Evolutionary conservation across 345 rosid genomes (phyloP).

Genomic region (Cochlearia excelsa): DNA sequence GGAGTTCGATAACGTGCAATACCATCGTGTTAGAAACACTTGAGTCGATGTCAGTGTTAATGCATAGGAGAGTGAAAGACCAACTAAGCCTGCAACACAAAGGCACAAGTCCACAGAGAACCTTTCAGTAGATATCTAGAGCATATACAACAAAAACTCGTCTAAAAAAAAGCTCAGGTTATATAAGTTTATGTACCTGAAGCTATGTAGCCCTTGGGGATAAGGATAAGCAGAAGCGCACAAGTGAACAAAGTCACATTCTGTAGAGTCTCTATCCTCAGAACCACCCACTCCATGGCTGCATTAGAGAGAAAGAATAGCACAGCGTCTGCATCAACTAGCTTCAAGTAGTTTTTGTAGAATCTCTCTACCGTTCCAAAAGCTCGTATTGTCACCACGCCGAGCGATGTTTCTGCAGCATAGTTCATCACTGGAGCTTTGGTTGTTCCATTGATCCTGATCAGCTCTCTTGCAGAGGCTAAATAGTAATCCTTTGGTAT

Average conservation of each 20-base stretch:
- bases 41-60: constrained; percentile 54
- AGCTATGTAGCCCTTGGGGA: constrained; percentile 60
- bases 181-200: constrained; percentile 40
- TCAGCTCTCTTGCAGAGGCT: constrained; percentile 75
- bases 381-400: constrained; percentile 81
- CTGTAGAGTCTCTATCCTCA: constrained; percentile 71
- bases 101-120: constrained; percentile 11
- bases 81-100: constrained; percentile 55
- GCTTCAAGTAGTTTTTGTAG: constrained; percentile 52
- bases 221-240: constrained; percentile 63
- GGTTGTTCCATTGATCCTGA: constrained; percentile 84
- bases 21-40: constrained; percentile 55
- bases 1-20: constrained; percentile 60
- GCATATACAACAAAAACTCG: not conserved
- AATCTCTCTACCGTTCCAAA: constrained; percentile 62
- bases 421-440: constrained; percentile 92
- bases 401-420: constrained; percentile 83
- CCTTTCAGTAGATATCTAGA: not conserved
- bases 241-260: constrained; percentile 63
- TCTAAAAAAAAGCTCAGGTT: not conserved
- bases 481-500: constrained; percentile 57
- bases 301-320: constrained; percentile 78
- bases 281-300: constrained; percentile 73
- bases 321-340: constrained; percentile 67
- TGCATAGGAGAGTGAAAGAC: constrained; percentile 76